Percentiles rank a stretch among this genome's conserved stretches.
Evolutionary conservation across 202 grass and related monocot species (phyloP).

Genomic region (Setaria italica): DNA sequence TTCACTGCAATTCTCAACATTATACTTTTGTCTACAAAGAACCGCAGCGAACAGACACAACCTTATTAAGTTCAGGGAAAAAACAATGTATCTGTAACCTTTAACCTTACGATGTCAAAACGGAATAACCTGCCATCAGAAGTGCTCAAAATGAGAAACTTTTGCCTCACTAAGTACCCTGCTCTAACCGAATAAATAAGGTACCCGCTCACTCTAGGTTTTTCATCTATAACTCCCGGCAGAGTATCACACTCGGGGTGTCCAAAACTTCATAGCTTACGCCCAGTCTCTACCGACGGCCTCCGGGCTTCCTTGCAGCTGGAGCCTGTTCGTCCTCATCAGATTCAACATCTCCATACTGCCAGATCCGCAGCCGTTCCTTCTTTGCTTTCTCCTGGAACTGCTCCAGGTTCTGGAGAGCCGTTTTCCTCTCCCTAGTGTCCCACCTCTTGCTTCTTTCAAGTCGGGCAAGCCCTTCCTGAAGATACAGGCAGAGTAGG

Average conservation of each 20-base stretch:
- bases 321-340: conserved; percentile 89
- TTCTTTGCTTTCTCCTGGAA: conserved; percentile 96
- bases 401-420: conserved; percentile 88
- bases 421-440: conserved; percentile 71
- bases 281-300: conserved; percentile 52
- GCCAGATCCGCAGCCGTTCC: conserved; percentile 74
- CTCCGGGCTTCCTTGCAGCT: conserved; percentile 51
- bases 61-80: conserved; percentile 67
- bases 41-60: conserved; percentile 47
- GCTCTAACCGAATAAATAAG: conserved; percentile 59
- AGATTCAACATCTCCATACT: conserved; percentile 85
- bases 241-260: conserved; percentile 26
- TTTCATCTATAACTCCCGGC: conserved; percentile 50
- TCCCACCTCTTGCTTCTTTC: conserved; percentile 95
- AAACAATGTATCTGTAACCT: conserved; percentile 70
- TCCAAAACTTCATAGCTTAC: conserved; percentile 63
- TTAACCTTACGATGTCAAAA: conserved; percentile 53
- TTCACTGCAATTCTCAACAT: conserved; percentile 46
- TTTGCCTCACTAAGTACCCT: conserved; percentile 43
- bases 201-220: conserved; percentile 45
- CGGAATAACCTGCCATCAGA: conserved; percentile 37
- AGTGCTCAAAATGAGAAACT: conserved; percentile 49
- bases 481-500: conserved; percentile 29
- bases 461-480: conserved; percentile 93
- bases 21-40: conserved; percentile 57